Base-by-base conservation (phyloP, 202 grass and related monocot species). In the Digitaria exilis region DNA sequence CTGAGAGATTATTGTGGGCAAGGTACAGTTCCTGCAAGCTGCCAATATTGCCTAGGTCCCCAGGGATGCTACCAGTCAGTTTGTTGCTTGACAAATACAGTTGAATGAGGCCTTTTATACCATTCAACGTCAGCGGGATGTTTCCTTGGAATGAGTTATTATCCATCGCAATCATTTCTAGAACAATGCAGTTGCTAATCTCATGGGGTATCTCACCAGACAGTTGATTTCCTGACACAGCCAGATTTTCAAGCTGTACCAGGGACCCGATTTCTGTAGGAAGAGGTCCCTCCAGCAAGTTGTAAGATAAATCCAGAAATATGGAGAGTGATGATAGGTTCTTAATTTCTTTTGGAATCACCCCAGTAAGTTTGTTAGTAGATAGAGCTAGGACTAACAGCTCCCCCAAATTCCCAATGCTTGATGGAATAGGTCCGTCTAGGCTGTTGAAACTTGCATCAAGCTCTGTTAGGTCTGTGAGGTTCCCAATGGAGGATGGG, bases 381-480 rank as follows among this genome's bases (percentile, higher is more conserved):
- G 69, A 71, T 42, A 89, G 50, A 52, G 4, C 18, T 7, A 52
- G 50, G 18, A 8, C 17, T 52, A 21, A 7, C 50, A 89, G 62
- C 42, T 51, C 16, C 7, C 12, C 69, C 56, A 89, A 18, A 77
- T 81, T 77, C 4, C 76, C 69, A 61, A 89, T 76, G 39, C 54
- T 80, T 63, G 76, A 66, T 69, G 87, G 87, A n/a, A 89, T 71
- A 9, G 69, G 69, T 34, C 82, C 76, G 56, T 50, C 64, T 45
- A 84, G 52, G 58, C 54, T 75, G 66, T 89, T 89, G 45, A 37
- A 18, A 34, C 43, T 58, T 73, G 59, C 55, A 75, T n/a, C 24
- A 14, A 89, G 39, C 6, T 50, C 49, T 17, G 4, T 54, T 61
- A 89, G 79, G 22, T 32, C 19, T 14, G 69, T 59, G 63, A 89